These are phyloP conservation scores for Linnemannia schmuckeri DNA, from an alignment of 192 early-diverging fungal species.

Conservation along the genomic window DNA sequence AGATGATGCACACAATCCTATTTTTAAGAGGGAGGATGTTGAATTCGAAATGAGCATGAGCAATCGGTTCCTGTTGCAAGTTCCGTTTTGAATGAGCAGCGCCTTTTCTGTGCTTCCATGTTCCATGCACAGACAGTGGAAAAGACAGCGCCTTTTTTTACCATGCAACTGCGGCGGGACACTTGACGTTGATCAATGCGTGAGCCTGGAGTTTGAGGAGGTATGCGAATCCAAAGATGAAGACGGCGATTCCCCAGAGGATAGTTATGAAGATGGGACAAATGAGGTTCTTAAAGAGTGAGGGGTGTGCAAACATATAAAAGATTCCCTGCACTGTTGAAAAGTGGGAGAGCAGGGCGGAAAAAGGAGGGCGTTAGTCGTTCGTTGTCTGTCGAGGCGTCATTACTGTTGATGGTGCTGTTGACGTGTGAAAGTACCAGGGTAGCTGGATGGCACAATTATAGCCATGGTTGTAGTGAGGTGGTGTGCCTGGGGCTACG, in stretches of 20 bases:
- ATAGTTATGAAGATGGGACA: conserved; percentile 68
- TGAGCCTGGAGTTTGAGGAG: conserved; percentile 71
- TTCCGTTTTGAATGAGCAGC: background rate
- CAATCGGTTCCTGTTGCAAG: background rate
- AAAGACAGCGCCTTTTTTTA: background rate
- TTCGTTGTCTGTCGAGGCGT: background rate
- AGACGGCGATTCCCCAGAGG: conserved; percentile 57
- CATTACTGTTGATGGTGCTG: background rate
- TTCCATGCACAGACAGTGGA: conserved; percentile 3
- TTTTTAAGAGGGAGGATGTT: background rate
- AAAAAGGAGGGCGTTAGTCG: background rate
- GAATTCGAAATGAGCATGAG: background rate
- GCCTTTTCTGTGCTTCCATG: background rate
- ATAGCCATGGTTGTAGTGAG: background rate
- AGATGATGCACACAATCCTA: conserved; percentile 66
- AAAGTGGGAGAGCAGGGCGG: background rate
- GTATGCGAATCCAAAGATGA: conserved; percentile 68
- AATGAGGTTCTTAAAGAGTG: conserved; percentile 53
- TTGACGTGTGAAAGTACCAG: conserved; percentile 19
- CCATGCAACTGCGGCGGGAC: conserved; percentile 75
- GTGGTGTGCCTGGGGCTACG: background rate
- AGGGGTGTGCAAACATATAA: conserved; percentile 61
- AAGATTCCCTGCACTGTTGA: conserved; percentile 47
- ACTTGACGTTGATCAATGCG: conserved; percentile 61
- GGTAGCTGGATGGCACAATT: conserved; percentile 48